Conservation (phyloP, 1,139 yeast genomes). For the Groenewaldozyma auringiensis region DNA sequence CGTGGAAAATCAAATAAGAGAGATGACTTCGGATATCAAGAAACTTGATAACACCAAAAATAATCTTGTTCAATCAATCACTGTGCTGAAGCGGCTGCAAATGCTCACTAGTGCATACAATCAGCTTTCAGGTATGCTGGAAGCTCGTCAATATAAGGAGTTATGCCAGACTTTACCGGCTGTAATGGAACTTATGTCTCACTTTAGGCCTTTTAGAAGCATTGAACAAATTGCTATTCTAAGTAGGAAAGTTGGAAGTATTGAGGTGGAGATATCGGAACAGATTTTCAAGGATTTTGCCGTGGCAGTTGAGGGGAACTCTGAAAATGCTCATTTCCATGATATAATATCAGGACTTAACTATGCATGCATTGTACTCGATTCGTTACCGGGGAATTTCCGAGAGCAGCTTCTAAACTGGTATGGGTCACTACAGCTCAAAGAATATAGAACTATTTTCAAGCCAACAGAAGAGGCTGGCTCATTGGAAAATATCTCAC, state of each 20-base stretch:
- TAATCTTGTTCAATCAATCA: constrained; percentile 76
- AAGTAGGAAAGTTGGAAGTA: constrained; percentile 52
- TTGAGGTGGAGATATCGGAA: constrained; percentile 60
- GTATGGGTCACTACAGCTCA: constrained; percentile 64
- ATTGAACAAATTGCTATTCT: constrained; percentile 73
- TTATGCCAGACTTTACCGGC: constrained; percentile 65
- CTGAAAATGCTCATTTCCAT: constrained; percentile 15
- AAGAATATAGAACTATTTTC: constrained; percentile 71
- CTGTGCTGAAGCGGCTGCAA: constrained; percentile 76
- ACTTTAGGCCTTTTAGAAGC: constrained; percentile 76
- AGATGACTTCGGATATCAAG: constrained; percentile 71
- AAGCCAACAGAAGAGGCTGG: constrained; percentile 85
- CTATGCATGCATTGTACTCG: constrained; percentile 67
- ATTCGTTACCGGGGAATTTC: constrained; percentile 53
- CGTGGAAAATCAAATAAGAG: constrained; percentile 58
- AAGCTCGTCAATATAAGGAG: constrained; percentile 51
- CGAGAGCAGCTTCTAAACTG: constrained; percentile 60
- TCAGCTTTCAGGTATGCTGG: constrained; percentile 46
- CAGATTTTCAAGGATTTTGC: constrained; percentile 74
- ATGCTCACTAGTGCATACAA: constrained; percentile 77
- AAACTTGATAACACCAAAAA: constrained; percentile 72
- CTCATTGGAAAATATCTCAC: constrained; percentile 71
- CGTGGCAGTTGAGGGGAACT: constrained; percentile 29
- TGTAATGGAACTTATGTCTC: constrained; percentile 66
- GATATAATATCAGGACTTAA: constrained; percentile 28